These are phyloP conservation scores for Cicer bijugum DNA, from an alignment of 306 rosid genomes.

Conservation along the genomic window DNA sequence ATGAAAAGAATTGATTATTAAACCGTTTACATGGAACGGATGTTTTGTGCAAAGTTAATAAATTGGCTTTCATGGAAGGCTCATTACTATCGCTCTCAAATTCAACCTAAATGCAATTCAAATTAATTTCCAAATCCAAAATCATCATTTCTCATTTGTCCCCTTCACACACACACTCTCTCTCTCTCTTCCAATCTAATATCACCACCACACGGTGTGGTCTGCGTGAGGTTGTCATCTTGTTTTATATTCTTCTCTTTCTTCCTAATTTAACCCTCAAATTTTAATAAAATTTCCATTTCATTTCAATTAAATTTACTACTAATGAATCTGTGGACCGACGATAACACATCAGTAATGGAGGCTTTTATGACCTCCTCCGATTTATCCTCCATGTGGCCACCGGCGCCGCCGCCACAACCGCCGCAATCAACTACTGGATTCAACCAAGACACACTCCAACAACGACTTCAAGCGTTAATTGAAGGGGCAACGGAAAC, in stretches of 20 bases:
- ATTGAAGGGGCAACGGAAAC: constrained; percentile 72
- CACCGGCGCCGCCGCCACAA: constrained; percentile 31
- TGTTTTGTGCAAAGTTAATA: too few species aligned
- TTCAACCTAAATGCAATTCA: constrained; percentile 32
- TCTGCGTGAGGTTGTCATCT: neutral
- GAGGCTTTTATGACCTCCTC: constrained; percentile 80
- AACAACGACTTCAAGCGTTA: constrained; percentile 82
- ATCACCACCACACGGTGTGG: constrained; percentile 1
- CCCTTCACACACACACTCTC: neutral
- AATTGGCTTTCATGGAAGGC: too few species aligned
- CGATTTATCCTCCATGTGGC: constrained; percentile 80
- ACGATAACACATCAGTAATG: constrained; percentile 86
- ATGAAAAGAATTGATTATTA: too few species aligned
- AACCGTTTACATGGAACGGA: too few species aligned
- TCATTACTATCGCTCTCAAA: neutral
- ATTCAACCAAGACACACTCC: constrained; percentile 85
- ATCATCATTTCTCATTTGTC: neutral
- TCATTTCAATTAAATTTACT: neutral
- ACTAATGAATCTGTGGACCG: constrained; percentile 79
- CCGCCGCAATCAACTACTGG: constrained; percentile 43
- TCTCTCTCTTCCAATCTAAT: neutral
- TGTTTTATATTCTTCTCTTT: neutral
- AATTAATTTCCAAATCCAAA: constrained; percentile 18
- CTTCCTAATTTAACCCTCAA: constrained; percentile 7
- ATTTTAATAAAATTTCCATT: neutral